These are phyloP conservation scores for Henckelia pumila DNA, from an alignment of 257 asterid genomes.

Conservation along the genomic window DNA sequence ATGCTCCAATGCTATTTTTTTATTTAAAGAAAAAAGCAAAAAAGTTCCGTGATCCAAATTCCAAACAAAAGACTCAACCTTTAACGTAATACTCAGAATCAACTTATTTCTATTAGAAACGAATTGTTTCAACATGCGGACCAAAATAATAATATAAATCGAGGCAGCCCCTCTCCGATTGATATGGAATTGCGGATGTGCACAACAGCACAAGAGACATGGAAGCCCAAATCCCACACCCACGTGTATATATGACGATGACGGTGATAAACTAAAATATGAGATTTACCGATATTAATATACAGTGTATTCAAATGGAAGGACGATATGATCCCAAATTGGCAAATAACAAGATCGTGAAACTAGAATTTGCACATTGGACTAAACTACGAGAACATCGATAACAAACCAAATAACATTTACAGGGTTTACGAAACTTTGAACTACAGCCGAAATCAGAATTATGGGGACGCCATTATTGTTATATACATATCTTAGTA, in stretches of 20 bases:
- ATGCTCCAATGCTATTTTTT: no score
- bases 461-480: constrained; percentile 13
- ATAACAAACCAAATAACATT: constrained; percentile 5
- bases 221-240: background rate
- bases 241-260: no score
- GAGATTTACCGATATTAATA: no score
- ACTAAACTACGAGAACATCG: constrained; percentile 1
- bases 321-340: background rate
- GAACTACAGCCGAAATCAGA: constrained; percentile 4
- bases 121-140: background rate
- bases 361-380: constrained; percentile 8
- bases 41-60: no score
- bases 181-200: background rate
- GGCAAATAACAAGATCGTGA: background rate
- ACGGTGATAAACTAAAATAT: no score
- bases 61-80: no score
- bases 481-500: constrained; percentile 32
- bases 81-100: no score
- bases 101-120: no score
- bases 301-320: background rate
- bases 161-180: background rate
- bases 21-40: no score
- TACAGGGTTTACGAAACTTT: constrained; percentile 11
- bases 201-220: background rate
- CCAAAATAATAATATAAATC: background rate